Evolutionary conservation across 352 stramenopile species (phyloP).

Genomic region (Globisporangium spinosum): DNA sequence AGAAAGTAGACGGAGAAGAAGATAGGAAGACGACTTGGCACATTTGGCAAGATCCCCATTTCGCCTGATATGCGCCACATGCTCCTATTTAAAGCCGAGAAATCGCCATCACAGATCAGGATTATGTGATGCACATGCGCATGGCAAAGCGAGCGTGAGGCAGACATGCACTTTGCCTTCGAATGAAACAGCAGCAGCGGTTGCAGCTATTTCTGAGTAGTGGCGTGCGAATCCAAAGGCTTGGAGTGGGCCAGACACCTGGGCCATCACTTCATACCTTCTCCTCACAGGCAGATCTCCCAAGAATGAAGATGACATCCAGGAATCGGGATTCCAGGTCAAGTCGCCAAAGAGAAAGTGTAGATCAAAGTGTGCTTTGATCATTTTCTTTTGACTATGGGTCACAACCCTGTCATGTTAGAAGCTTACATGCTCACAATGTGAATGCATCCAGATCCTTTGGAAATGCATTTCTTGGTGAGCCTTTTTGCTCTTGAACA

Average conservation of each 20-base stretch:
- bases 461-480: too few relatives aligned
- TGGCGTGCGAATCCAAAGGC: neutral
- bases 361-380: too few relatives aligned
- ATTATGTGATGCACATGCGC: neutral
- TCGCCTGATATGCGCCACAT: neutral
- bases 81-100: constrained; percentile 5
- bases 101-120: neutral
- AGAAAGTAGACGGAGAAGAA: neutral
- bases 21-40: neutral
- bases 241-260: neutral
- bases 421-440: too few relatives aligned
- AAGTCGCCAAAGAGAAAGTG: neutral
- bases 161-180: neutral
- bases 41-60: neutral
- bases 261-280: neutral
- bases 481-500: too few relatives aligned
- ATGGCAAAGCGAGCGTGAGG: neutral
- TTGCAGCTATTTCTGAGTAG: neutral
- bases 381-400: too few relatives aligned
- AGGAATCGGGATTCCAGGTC: neutral
- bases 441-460: too few relatives aligned
- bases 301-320: neutral
- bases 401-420: too few relatives aligned
- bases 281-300: neutral
- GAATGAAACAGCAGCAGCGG: neutral